Evolutionary conservation across 1,284 basidiomycete genomes (phyloP).

Genomic region (Heterobasidion irregulare): DNA sequence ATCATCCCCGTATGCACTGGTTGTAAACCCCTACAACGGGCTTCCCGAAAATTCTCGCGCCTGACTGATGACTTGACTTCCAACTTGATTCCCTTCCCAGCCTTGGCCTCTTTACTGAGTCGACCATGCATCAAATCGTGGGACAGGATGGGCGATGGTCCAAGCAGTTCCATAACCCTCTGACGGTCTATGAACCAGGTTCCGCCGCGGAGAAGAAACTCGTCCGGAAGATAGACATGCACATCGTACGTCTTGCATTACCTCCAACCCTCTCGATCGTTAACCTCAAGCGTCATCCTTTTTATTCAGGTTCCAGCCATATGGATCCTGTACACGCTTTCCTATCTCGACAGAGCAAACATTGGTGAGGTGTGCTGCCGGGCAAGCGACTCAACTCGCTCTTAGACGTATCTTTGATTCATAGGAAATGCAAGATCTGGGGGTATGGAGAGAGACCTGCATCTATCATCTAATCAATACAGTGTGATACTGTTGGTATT

Average conservation of each 20-base stretch:
- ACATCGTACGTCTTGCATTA: background rate
- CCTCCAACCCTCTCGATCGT: background rate
- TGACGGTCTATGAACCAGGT: background rate
- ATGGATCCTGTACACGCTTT: conserved; percentile 10
- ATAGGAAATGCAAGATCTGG: conserved; percentile 27
- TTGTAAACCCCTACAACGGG: no score
- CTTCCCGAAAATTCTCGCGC: no score
- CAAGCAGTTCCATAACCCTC: background rate
- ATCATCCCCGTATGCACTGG: no score
- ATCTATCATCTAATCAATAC: conserved; percentile 18
- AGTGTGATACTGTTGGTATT: conserved; percentile 16
- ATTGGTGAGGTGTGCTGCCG: conserved; percentile 14
- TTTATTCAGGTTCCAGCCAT: conserved; percentile 5
- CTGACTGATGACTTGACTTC: no score
- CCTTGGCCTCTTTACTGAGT: background rate
- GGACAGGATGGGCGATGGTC: background rate
- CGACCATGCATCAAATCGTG: background rate
- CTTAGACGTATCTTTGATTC: background rate
- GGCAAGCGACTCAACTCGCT: background rate
- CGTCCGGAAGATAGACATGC: conserved; percentile 3
- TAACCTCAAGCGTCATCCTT: background rate
- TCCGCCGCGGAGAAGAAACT: background rate
- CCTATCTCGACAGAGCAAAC: conserved; percentile 15
- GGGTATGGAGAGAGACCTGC: conserved; percentile 24
- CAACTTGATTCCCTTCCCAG: no score